These are phyloP conservation scores for Chaetomiaceae sp. DNA, from an alignment of 2,329 filamentous ascomycete genomes.

Conservation along the genomic window DNA sequence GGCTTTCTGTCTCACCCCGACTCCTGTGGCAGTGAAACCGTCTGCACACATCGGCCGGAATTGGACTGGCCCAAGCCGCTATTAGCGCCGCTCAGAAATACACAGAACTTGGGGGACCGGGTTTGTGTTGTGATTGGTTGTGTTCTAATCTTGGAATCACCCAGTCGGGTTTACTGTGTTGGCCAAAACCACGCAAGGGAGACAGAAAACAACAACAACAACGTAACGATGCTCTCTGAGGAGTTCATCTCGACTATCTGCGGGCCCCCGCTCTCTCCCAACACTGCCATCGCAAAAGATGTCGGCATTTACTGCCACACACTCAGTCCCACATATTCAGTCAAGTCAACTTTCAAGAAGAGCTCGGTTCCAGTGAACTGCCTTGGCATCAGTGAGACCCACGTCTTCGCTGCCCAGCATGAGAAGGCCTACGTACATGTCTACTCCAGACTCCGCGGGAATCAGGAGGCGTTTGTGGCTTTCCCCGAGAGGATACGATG, in stretches of 20 bases:
- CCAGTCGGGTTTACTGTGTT: neutral
- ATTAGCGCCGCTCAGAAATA: neutral
- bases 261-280: slow-evolving; percentile 55
- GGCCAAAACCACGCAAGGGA: no score
- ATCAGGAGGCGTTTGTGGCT: slow-evolving; percentile 82
- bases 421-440: slow-evolving; percentile 92
- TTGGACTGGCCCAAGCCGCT: neutral
- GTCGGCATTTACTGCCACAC: slow-evolving; percentile 84
- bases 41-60: slow-evolving; percentile 3
- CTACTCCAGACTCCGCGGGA: slow-evolving; percentile 77
- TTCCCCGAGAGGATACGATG: slow-evolving; percentile 84
- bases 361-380: slow-evolving; percentile 76
- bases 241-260: slow-evolving; percentile 56
- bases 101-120: neutral
- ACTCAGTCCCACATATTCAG: slow-evolving; percentile 70
- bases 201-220: no score
- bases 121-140: slow-evolving; percentile 1
- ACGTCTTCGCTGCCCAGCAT: slow-evolving; percentile 86
- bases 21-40: slow-evolving; percentile 4
- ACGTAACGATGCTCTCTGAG: slow-evolving; percentile 51
- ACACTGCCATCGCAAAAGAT: slow-evolving; percentile 67
- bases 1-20: slow-evolving; percentile 1
- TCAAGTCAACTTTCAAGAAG: slow-evolving; percentile 83
- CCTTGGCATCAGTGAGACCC: slow-evolving; percentile 72
- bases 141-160: neutral